Evolutionary conservation across 139 green algal species (phyloP), one percentile per base, ranked within the genome.

Genomic region (Trebouxia sp.): DNA sequence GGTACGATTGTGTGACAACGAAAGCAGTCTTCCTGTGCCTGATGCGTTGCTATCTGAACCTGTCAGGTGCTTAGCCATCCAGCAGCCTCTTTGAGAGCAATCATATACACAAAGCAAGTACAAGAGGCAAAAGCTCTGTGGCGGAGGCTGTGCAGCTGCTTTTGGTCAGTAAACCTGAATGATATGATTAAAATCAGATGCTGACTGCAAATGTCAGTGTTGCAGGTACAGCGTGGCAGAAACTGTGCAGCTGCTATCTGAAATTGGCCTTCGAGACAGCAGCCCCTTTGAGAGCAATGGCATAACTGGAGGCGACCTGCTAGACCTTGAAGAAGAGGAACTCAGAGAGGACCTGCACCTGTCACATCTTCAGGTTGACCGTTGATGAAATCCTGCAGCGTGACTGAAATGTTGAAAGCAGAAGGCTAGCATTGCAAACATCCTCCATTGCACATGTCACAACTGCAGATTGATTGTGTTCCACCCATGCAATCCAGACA

Each of bases 291-390:
- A 67, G 51, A 47, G 48, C 28, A 69, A 85, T 37, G 76, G 66
- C 6, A 43, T 85, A 32, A 83, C 51, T 10, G 82, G 82, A 20
- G 82, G 51, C 11, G 82, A 85, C 42, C 50, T 85, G 58, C 65
- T 85, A 42, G 75, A 85, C 5, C 81, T 85, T 37, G 50, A 35
- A 20, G 75, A 82, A 22, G 74, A 82, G 28, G 81, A 85, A 39
- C 55, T 85, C 50, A 48, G 38, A 30, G 35, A 78, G 4, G 65
- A 82, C 41, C 75, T 85, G 28, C 28, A 55, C 11, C 75, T 85
- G 5, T 66, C 75, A 12, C 65, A 47, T 24, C 62, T 85, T 30
- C 81, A 85, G 81, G 81, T 79, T 8, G n/a, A n/a, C n/a, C n/a
- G n/a, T n/a, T n/a, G n/a, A n/a, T 8, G 76, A 6, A 12, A 6